A percentile compares a stretch with the other conserved stretches of the same genome.
These are phyloP conservation scores for Cladophialophora psammophila DNA, from an alignment of 2,329 filamentous ascomycete species.

Conservation along the genomic window DNA sequence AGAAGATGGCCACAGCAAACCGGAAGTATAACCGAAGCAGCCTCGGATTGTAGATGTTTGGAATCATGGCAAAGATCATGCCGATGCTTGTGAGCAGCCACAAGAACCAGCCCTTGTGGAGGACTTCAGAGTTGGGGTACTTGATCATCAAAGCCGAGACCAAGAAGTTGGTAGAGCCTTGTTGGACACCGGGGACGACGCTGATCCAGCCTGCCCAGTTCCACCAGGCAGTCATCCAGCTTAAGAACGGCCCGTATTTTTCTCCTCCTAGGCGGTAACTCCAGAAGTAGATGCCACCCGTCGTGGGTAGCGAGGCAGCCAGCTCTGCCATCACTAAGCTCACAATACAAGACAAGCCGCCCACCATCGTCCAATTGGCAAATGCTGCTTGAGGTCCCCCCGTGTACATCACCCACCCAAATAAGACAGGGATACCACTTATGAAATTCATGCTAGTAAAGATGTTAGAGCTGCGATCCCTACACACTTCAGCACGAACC, in stretches of 20 bases:
- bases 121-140: conserved; percentile 46
- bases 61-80: conserved; percentile 48
- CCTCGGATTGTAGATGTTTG: conserved; percentile 47
- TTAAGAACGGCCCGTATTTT: conserved; percentile 49
- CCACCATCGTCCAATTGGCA: conserved; percentile 51
- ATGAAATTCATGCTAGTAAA: conserved; percentile 48
- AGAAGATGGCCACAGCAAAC: conserved; percentile 49
- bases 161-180: conserved; percentile 52
- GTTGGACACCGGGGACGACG: conserved; percentile 51
- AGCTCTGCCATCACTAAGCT: conserved; percentile 51
- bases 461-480: too few species aligned
- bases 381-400: conserved; percentile 51
- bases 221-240: conserved; percentile 54
- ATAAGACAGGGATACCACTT: conserved; percentile 50
- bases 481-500: too few species aligned
- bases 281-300: conserved; percentile 53
- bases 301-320: conserved; percentile 48
- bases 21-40: conserved; percentile 50
- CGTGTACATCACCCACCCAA: conserved; percentile 51
- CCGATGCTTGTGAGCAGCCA: conserved; percentile 49
- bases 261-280: conserved; percentile 48
- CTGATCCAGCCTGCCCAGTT: conserved; percentile 49
- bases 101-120: conserved; percentile 49
- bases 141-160: conserved; percentile 50
- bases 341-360: conserved; percentile 47